Evolutionary conservation across 2,329 filamentous ascomycete species (phyloP).

Genomic region (Penicillium sp.): DNA sequence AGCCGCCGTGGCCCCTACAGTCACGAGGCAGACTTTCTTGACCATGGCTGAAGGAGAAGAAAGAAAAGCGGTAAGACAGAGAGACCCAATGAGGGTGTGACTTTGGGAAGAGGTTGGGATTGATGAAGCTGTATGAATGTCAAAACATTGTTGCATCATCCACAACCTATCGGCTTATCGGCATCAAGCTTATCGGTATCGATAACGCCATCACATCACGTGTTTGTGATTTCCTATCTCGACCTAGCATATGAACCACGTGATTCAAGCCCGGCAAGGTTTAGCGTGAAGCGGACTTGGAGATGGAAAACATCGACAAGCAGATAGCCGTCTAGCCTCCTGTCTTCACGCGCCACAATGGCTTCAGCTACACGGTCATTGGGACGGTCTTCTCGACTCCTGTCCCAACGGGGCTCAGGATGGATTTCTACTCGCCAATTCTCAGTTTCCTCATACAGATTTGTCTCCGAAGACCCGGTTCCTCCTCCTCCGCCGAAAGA

Average conservation of each 20-base stretch:
- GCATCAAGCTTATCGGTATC: too few relatives aligned
- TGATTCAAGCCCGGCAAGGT: slow-evolving; percentile 11
- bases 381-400: slow-evolving; percentile 34
- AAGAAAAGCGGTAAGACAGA: not conserved
- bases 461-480: slow-evolving; percentile 35
- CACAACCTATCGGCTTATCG: not conserved
- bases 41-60: not conserved
- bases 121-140: not conserved
- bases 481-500: slow-evolving; percentile 30
- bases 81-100: not conserved
- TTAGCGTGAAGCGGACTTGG: slow-evolving; percentile 23
- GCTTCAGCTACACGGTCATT: slow-evolving; percentile 40
- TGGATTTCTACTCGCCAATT: slow-evolving; percentile 31
- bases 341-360: slow-evolving; percentile 32
- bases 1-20: slow-evolving; percentile 85
- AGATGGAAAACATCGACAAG: slow-evolving; percentile 22
- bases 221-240: not conserved
- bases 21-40: slow-evolving; percentile 70
- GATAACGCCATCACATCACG: not conserved
- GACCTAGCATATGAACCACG: slow-evolving; percentile 1
- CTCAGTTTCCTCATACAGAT: slow-evolving; percentile 34
- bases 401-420: slow-evolving; percentile 33
- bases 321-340: slow-evolving; percentile 10
- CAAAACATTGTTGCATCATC: not conserved
- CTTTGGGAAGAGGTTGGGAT: not conserved